Percentiles rank a stretch among this genome's conserved stretches.
phyloP scores from a whole-genome alignment of 2,329 filamentous ascomycete genomes.

The Myriosclerotinia duriaeana region DNA sequence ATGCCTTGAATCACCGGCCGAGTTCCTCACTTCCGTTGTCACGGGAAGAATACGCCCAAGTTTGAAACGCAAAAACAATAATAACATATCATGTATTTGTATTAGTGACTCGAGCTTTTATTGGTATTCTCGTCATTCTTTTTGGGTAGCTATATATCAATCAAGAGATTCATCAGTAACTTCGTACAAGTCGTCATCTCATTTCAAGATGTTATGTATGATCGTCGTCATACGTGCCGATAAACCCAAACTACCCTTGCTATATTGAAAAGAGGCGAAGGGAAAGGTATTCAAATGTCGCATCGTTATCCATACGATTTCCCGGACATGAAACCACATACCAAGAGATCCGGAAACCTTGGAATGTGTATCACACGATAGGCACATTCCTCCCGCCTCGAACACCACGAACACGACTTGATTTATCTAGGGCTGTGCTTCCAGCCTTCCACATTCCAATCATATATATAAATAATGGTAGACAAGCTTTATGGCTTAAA shows the following conservation, averaged over 20 bases:
- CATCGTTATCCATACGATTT: neutral
- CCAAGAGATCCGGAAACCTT: neutral
- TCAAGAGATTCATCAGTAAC: too few relatives aligned
- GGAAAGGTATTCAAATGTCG: too few relatives aligned
- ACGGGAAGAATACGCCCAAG: too few relatives aligned
- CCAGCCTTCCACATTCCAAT: slow-evolving; percentile 11
- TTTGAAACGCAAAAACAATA: too few relatives aligned
- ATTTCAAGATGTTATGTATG: neutral
- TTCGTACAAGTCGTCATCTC: neutral
- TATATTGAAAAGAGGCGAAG: neutral
- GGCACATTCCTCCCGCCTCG: neutral
- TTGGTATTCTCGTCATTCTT: too few relatives aligned
- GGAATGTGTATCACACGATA: neutral
- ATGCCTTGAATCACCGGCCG: too few relatives aligned
- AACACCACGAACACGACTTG: neutral
- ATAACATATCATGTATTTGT: too few relatives aligned
- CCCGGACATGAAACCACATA: slow-evolving; percentile 4
- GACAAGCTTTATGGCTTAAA: neutral
- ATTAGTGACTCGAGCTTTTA: too few relatives aligned
- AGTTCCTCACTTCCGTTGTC: too few relatives aligned
- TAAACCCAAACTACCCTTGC: too few relatives aligned
- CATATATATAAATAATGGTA: neutral
- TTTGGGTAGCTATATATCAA: too few relatives aligned
- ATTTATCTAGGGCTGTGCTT: neutral
- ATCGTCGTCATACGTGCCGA: neutral